Conservation (phyloP, 1,284 basidiomycete species). For the Sporisorium scitamineum region DNA sequence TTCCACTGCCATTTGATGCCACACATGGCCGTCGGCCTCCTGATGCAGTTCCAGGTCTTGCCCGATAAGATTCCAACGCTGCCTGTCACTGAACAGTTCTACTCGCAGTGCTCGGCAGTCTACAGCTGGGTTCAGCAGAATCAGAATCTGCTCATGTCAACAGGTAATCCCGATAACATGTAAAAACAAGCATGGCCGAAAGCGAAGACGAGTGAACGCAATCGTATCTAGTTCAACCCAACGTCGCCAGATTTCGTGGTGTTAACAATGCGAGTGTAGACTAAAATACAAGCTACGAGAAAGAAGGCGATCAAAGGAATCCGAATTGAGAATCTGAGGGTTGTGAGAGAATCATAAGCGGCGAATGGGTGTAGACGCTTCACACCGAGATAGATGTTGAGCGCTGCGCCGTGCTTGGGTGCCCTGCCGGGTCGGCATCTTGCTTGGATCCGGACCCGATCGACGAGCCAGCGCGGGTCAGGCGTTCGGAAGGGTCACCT, state of each 20-base stretch:
- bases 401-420: background rate
- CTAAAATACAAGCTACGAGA: background rate
- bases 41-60: slow-evolving; percentile 53
- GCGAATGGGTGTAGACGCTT: background rate
- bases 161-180: slow-evolving; percentile 30
- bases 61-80: slow-evolving; percentile 31
- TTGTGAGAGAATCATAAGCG: background rate
- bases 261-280: background rate
- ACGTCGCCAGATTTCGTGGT: too few species aligned
- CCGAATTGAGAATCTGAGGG: background rate
- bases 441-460: slow-evolving; percentile 14
- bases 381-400: background rate
- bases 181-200: background rate
- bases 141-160: slow-evolving; percentile 24
- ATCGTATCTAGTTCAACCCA: too few species aligned
- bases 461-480: slow-evolving; percentile 17
- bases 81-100: slow-evolving; percentile 14
- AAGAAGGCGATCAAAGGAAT: background rate
- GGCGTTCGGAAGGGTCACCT: slow-evolving; percentile 57
- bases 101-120: slow-evolving; percentile 36
- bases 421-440: background rate
- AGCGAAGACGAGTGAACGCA: too few species aligned
- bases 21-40: slow-evolving; percentile 51
- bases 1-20: slow-evolving; percentile 57
- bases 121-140: slow-evolving; percentile 35